Evolutionary conservation across 148 eudicot genomes (phyloP).

Genomic region (Chenopodium formosanum): DNA sequence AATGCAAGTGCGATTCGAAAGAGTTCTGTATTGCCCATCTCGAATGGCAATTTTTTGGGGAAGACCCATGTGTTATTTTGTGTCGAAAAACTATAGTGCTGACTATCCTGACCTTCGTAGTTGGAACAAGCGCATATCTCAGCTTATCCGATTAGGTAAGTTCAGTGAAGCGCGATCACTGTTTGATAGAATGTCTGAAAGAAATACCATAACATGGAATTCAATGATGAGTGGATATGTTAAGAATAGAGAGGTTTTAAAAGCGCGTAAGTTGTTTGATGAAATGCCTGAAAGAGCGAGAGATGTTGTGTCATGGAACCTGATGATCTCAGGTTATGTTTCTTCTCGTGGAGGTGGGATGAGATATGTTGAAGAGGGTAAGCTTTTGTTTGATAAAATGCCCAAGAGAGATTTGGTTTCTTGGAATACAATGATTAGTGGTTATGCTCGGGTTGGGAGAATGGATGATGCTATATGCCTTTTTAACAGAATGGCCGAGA

Average conservation of each 20-base stretch:
- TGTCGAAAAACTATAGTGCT: background rate
- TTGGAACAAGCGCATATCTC: conserved; percentile 38
- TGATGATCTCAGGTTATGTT: conserved; percentile 51
- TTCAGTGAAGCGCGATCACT: conserved; percentile 33
- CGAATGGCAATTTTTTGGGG: background rate
- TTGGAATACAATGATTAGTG: conserved; percentile 56
- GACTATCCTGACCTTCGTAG: conserved; percentile 8
- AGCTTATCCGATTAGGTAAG: conserved; percentile 25
- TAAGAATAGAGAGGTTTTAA: conserved; percentile 29
- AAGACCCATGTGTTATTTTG: conserved; percentile 16
- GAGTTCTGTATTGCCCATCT: conserved; percentile 11
- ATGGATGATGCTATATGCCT: conserved; percentile 47
- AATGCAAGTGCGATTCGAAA: conserved; percentile 1
- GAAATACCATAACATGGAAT: conserved; percentile 48
- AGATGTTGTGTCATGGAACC: conserved; percentile 52
- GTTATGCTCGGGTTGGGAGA: conserved; percentile 47
- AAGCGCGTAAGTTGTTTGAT: conserved; percentile 47
- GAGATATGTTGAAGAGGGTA: conserved; percentile 41
- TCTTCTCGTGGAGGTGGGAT: conserved; percentile 35
- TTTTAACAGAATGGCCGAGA: conserved; percentile 41
- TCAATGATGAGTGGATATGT: conserved; percentile 45
- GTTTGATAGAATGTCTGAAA: conserved; percentile 36
- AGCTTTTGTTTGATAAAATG: conserved; percentile 47
- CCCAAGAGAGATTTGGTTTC: conserved; percentile 46
- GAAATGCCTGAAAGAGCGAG: conserved; percentile 43